Conservation (phyloP, 441 rosid species). For the Aquilaria agallochum region DNA sequence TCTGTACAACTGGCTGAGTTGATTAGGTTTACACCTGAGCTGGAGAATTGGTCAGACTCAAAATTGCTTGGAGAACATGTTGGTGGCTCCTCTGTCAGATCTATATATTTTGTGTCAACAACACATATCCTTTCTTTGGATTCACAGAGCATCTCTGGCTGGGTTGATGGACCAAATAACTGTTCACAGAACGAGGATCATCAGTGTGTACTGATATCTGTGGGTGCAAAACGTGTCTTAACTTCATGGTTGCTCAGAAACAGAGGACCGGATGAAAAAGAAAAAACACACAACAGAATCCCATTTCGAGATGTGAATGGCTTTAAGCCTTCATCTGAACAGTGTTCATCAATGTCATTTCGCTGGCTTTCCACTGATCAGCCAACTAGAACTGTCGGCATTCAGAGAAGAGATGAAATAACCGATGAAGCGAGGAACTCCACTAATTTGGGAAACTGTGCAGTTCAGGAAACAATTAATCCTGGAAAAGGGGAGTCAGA, state of each 20-base stretch:
- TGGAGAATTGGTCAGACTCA: slow-evolving; percentile 68
- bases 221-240: slow-evolving; percentile 90
- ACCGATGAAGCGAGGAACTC: slow-evolving; percentile 17
- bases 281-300: slow-evolving; percentile 16
- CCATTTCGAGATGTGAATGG: slow-evolving; percentile 24
- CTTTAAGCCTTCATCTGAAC: slow-evolving; percentile 17
- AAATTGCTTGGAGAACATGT: slow-evolving; percentile 96
- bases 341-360: slow-evolving; percentile 62
- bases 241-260: slow-evolving; percentile 83
- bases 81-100: slow-evolving; percentile 97
- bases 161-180: slow-evolving; percentile 18
- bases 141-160: slow-evolving; percentile 19
- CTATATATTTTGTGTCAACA: slow-evolving; percentile 72
- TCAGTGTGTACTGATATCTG: slow-evolving; percentile 75
- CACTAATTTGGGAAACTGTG: slow-evolving; percentile 19
- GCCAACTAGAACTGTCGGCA: slow-evolving; percentile 61
- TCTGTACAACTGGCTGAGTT: not conserved
- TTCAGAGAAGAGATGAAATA: slow-evolving; percentile 31
- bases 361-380: slow-evolving; percentile 97
- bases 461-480: slow-evolving; percentile 19
- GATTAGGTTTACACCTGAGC: slow-evolving; percentile 53
- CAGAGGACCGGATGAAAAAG: slow-evolving; percentile 27
- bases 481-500: slow-evolving; percentile 21
- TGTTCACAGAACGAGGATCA: slow-evolving; percentile 29
- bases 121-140: slow-evolving; percentile 42